phyloP scores from a whole-genome alignment of 176 grass and related monocot genomes.

The Oryza punctata region DNA sequence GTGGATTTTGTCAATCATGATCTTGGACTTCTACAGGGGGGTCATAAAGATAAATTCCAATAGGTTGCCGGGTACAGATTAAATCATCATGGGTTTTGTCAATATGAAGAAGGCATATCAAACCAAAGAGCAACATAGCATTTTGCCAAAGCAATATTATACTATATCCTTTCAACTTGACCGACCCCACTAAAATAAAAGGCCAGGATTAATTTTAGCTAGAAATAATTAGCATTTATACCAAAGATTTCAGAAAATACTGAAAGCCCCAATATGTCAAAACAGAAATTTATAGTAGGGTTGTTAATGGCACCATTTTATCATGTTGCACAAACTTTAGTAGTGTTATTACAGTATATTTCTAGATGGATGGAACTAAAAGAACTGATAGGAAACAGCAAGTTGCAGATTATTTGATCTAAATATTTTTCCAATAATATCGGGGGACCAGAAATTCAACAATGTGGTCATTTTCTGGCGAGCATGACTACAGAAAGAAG shows the following conservation, averaged over 20 bases:
- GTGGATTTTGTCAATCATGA: constrained; percentile 1
- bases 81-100: not conserved
- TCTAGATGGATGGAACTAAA: not conserved
- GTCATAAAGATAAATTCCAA: constrained; percentile 31
- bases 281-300: constrained; percentile 7
- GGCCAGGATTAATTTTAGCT: not conserved
- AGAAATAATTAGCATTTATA: constrained; percentile 26
- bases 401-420: not conserved
- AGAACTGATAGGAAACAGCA: not conserved
- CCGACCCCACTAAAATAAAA: not conserved
- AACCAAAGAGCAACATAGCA: not conserved
- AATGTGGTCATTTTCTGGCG: constrained; percentile 1
- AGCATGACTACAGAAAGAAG: not conserved
- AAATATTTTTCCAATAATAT: not conserved
- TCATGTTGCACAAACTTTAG: not conserved
- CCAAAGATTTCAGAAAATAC: constrained; percentile 7
- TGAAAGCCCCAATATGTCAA: constrained; percentile 1
- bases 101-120: constrained; percentile 26
- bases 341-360: not conserved
- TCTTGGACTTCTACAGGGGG: constrained; percentile 10
- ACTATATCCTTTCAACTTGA: constrained; percentile 18
- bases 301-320: not conserved
- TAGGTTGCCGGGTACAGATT: not conserved
- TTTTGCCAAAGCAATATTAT: constrained; percentile 11
- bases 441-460: not conserved